Evolutionary conservation across 225 moss, liverwort and hornwort species (phyloP), one percentile per base, ranked within the genome.

Genomic region (Thuidium tamariscinum): DNA sequence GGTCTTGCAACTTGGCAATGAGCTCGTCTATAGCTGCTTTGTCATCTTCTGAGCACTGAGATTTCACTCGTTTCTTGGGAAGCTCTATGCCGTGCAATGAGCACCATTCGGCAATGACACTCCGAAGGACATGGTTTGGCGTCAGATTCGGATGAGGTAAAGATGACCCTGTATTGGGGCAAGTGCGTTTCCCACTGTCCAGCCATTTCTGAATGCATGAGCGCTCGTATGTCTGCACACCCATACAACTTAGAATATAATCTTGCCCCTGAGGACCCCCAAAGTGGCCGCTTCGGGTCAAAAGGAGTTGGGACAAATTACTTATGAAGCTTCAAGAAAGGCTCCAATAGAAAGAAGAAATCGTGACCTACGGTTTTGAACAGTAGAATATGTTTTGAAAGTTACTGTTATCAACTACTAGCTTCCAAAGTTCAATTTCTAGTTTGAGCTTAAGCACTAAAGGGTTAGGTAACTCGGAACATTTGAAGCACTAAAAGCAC

Each of bases 61-160:
- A 84, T 49, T 83, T 87, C 39, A 52, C 69, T 46, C 42, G 79
- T 85, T 89, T 93, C 83, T 89, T 93, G 23, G 92, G 91, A 16
- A 90, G 86, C 83, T 93, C 94, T 16, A 97, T 48, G n/a, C 94
- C 94, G 56, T 96, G 84, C 39, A 89, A 73, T 59, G 89, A 83
- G 86, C 96, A 97, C 97, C 96, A 97, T 79, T 96, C 95, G 7
- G 86, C 89, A 68, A 97, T 97, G 42, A 97, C 83, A 81, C 92
- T 97, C 46, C 95, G 92, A 44, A 97, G 91, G 5, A 95, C 95
- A 73, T 95, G 94, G 60, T 97, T 97, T 37, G 96, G 95, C 37
- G 96, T 97, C 77, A 97, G 83, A 82, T 81, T 86, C 46, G 3
- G 55, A 78, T 95, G 92, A 18, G 92, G 85, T 55, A 97, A 85